Percentiles rank a stretch among this genome's conserved stretches.
Conservation (phyloP, 1,284 basidiomycete genomes). For the Microbotryum intermedium region DNA sequence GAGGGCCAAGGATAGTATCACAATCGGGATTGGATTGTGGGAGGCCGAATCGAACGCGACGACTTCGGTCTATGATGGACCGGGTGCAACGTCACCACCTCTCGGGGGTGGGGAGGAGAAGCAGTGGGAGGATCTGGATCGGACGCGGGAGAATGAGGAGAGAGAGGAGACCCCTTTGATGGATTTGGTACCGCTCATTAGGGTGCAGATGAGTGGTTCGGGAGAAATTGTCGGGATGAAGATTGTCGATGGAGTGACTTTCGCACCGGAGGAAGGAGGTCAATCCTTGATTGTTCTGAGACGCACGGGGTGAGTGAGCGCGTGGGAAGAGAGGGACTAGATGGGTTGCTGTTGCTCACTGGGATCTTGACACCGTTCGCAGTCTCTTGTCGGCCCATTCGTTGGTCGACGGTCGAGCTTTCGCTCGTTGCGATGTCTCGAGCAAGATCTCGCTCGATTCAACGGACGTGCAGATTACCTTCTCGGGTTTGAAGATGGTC, state of each 20-base stretch:
- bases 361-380: background rate
- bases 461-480: background rate
- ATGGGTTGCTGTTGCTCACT: background rate
- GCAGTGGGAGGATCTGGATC: background rate
- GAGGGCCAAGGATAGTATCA: conserved; percentile 19
- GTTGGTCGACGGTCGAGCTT: conserved; percentile 9
- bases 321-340: too few relatives aligned
- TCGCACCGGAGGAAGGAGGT: background rate
- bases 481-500: conserved; percentile 1
- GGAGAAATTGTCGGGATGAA: conserved; percentile 13
- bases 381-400: conserved; percentile 18
- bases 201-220: conserved; percentile 2
- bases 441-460: background rate
- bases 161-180: background rate
- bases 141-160: background rate
- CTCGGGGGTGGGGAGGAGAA: background rate
- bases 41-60: conserved; percentile 1
- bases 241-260: background rate
- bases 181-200: conserved; percentile 5
- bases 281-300: conserved; percentile 6
- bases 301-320: conserved; percentile 13
- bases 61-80: background rate
- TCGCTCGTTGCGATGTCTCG: conserved; percentile 4
- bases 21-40: conserved; percentile 28
- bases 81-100: background rate